Base-by-base conservation (phyloP, 352 stramenopile species). In the Phytophthora europaea region DNA sequence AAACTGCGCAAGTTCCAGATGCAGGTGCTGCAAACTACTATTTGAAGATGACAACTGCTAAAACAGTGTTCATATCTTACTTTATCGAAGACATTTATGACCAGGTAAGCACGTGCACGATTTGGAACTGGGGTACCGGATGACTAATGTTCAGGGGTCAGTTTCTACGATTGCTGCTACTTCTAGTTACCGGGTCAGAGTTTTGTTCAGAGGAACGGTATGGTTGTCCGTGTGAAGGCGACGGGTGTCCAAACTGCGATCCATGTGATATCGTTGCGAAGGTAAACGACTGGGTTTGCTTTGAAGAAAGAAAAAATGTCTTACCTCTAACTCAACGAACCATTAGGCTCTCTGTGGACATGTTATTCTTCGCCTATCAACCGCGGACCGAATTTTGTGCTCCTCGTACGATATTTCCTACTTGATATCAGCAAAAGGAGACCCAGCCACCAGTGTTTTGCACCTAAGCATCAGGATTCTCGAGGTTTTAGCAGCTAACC, bases 51-150 rank as follows among this genome's bases (percentile, higher is more conserved):
- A 43, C 65, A 5, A 60, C 57, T 23, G 20, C 31, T 9, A 81
- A 77, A 43, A 50, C 33, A 7, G 50, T 79, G 6, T 79, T 70
- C 45, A 58, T 81, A 51, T 83, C 76, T 4, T 50, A 81, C 31
- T 83, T 68, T 33, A 79, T 53, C 2, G 76, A 83, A 48, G 73
- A 72, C 33, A 67, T 81, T 52, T 83, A 83, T 28, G 70, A 79
- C 33, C 61, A 79, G 73, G 76, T 83, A 68, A 48, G 61, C 56
- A 23, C 2, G 6, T 9, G 8, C 5, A 45, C 38, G 7, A 45
- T 45, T 45, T 16, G 3, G 47, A 16, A 16, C 28, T 31, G 8
- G 10, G 12, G 40, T 9, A 28, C 47, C 9, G 20, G 20, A 53
- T 53, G 47, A 8, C 47, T 53, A 31, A 53, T 9, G 28, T 7